Conservation (phyloP, 768 basidiomycete species). For the Candolleomyces eurysporus region DNA sequence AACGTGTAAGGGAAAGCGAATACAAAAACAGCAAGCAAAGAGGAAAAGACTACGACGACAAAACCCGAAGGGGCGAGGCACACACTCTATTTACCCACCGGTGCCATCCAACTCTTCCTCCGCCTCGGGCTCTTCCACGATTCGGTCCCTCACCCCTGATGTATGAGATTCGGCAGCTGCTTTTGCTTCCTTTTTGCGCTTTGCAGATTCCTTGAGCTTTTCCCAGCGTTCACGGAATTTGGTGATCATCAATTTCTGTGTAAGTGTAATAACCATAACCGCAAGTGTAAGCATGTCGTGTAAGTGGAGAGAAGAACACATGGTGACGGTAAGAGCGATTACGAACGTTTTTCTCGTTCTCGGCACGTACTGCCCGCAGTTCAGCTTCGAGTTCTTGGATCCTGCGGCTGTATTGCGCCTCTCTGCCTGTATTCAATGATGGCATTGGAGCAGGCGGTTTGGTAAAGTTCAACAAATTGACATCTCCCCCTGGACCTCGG, state of each 20-base stretch:
- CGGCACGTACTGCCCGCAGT: constrained; percentile 53
- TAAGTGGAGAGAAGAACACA: neutral
- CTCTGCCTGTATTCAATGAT: constrained; percentile 50
- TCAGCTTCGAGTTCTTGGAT: constrained; percentile 86
- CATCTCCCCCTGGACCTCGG: constrained; percentile 47
- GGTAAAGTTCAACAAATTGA: constrained; percentile 57
- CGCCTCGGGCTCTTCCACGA: constrained; percentile 69
- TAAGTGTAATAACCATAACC: neutral
- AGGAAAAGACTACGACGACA: neutral
- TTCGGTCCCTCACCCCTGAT: constrained; percentile 57
- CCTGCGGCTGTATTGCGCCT: constrained; percentile 54
- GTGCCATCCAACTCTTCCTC: constrained; percentile 46
- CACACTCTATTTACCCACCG: constrained; percentile 10
- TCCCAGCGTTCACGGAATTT: constrained; percentile 88
- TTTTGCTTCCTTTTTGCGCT: constrained; percentile 79
- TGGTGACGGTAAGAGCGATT: neutral
- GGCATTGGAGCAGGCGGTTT: constrained; percentile 41
- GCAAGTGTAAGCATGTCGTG: neutral
- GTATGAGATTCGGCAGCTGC: constrained; percentile 47
- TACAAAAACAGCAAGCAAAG: neutral
- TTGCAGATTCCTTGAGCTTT: constrained; percentile 85
- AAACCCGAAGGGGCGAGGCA: neutral
- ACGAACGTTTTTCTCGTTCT: constrained; percentile 83
- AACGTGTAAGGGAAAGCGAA: neutral
- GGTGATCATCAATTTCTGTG: constrained; percentile 77